A percentile compares a stretch with the other conserved stretches of the same genome.
These are phyloP conservation scores for Cercophora scortea DNA, from an alignment of 495 filamentous ascomycete species.

Conservation along the genomic window DNA sequence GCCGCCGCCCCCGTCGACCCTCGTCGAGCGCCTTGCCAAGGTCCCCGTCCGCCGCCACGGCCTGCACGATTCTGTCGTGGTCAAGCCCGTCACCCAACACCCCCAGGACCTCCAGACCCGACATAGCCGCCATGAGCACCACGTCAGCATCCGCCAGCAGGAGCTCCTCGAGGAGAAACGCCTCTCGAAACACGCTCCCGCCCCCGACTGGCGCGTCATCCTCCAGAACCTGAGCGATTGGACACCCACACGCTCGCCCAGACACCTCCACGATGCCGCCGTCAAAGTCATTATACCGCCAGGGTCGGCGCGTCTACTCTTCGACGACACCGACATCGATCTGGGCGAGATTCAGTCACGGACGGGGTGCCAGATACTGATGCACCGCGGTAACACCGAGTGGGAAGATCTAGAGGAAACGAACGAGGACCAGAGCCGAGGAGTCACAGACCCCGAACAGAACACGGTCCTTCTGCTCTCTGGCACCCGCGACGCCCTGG, in stretches of 20 bases:
- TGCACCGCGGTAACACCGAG: too few species aligned
- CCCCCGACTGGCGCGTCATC: conserved; percentile 19
- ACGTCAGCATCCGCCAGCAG: conserved; percentile 3
- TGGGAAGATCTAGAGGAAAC: too few species aligned
- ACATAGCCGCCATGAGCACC: not conserved
- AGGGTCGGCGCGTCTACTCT: not conserved
- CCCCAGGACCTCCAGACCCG: conserved; percentile 6
- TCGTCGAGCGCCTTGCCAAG: conserved; percentile 11
- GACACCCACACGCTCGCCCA: conserved; percentile 8
- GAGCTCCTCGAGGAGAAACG: not conserved
- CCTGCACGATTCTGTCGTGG: conserved; percentile 12
- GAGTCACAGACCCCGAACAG: not conserved
- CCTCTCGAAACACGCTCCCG: not conserved
- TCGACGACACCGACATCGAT: conserved; percentile 1
- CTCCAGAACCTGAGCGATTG: conserved; percentile 11
- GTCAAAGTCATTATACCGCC: conserved; percentile 12
- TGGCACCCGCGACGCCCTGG: too few species aligned
- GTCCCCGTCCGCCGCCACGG: conserved; percentile 15
- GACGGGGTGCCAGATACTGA: conserved; percentile 6
- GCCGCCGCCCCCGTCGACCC: not conserved
- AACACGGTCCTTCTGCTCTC: conserved; percentile 6
- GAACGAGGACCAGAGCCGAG: too few species aligned
- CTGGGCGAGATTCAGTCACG: conserved; percentile 14
- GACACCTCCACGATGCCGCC: not conserved
- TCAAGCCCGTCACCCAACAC: conserved; percentile 11